These are phyloP conservation scores for Desmodesmus armatus DNA, from an alignment of 139 green algal species.

Conservation along the genomic window DNA sequence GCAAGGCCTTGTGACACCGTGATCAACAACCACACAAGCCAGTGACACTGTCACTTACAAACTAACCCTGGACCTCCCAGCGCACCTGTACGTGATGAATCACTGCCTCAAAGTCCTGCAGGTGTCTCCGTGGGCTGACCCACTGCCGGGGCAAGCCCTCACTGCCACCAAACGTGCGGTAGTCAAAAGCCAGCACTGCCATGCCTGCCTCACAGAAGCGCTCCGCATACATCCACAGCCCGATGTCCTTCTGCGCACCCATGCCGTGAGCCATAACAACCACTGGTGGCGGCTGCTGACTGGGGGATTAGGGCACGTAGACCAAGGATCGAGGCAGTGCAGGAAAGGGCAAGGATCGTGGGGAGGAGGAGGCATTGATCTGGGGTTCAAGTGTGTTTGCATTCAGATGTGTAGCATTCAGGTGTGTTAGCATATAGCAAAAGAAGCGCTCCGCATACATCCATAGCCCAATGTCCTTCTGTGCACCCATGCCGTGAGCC, in stretches of 20 bases:
- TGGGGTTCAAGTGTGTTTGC: too few relatives aligned
- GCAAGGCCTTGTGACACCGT: too few relatives aligned
- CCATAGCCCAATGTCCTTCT: slow-evolving; percentile 67
- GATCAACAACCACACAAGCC: not conserved
- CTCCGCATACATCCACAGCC: slow-evolving; percentile 57
- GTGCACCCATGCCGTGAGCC: slow-evolving; percentile 61
- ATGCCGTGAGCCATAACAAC: slow-evolving; percentile 66
- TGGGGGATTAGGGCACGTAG: too few relatives aligned
- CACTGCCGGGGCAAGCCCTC: slow-evolving; percentile 63
- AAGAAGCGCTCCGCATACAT: slow-evolving; percentile 55
- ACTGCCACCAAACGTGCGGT: slow-evolving; percentile 67
- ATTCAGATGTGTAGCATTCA: too few relatives aligned
- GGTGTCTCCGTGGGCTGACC: slow-evolving; percentile 56
- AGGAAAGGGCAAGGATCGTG: not conserved
- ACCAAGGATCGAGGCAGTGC: too few relatives aligned
- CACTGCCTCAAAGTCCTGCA: slow-evolving; percentile 60
- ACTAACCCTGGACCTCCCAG: not conserved
- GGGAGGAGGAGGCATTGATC: too few relatives aligned
- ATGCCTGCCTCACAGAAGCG: slow-evolving; percentile 51
- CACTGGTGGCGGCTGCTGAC: slow-evolving; percentile 43
- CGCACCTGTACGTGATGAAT: slow-evolving; percentile 40
- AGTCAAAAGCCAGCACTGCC: slow-evolving; percentile 65
- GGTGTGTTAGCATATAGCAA: too few relatives aligned
- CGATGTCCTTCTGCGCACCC: slow-evolving; percentile 64
- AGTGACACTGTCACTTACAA: not conserved